Evolutionary conservation across 345 rosid genomes (phyloP).

Genomic region (Eucalyptus sp.): DNA sequence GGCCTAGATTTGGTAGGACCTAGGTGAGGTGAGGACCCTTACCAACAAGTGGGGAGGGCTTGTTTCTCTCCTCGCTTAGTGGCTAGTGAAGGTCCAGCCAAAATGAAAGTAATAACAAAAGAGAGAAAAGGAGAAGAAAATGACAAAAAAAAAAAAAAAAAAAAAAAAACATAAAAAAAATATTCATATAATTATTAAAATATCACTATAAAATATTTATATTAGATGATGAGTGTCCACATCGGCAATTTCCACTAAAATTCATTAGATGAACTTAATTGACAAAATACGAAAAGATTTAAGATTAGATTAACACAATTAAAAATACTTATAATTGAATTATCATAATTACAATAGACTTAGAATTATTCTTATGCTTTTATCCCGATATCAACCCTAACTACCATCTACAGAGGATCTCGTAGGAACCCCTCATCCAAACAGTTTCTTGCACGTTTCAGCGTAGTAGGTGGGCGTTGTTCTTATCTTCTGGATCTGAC

Average conservation of each 20-base stretch:
- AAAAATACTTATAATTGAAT: neutral
- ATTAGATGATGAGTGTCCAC: too few relatives aligned
- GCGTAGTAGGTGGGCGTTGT: neutral
- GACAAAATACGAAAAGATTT: neutral
- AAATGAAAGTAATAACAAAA: neutral
- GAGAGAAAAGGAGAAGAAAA: too few relatives aligned
- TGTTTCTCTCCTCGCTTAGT: neutral
- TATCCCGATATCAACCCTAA: neutral
- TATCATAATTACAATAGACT: neutral
- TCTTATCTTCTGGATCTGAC: neutral
- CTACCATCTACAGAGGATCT: neutral
- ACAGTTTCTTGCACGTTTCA: neutral
- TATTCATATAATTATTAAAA: too few relatives aligned
- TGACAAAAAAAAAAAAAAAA: rapidly evolving
- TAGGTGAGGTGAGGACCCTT: neutral
- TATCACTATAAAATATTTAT: too few relatives aligned
- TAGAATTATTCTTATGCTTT: too few relatives aligned
- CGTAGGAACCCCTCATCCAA: neutral
- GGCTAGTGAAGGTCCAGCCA: neutral
- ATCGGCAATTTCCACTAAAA: rapidly evolving
- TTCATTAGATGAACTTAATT: neutral
- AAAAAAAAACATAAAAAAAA: too few relatives aligned
- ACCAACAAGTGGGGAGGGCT: neutral
- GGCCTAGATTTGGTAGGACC: neutral
- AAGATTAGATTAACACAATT: neutral